phyloP scores from a whole-genome alignment of 2,329 filamentous ascomycete genomes.

The Conoideocrella luteorostrata region DNA sequence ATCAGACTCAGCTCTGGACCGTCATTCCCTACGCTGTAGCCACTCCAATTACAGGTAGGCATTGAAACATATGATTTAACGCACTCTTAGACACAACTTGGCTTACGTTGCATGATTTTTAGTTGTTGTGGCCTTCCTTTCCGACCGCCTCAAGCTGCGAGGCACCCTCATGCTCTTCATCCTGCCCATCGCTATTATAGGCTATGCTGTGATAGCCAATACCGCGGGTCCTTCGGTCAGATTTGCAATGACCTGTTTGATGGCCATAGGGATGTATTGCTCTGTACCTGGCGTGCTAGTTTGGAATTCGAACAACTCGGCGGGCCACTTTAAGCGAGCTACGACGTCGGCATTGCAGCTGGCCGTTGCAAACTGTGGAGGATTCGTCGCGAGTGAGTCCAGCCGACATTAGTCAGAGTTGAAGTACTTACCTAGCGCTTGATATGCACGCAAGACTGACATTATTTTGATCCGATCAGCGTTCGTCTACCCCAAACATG shows the following conservation, averaged over 20 bases:
- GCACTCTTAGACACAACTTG: too few species aligned
- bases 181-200: conserved; percentile 57
- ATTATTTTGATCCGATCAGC: conserved; percentile 21
- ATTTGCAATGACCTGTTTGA: conserved; percentile 62
- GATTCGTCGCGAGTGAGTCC: conserved; percentile 54
- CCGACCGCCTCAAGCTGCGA: conserved; percentile 53
- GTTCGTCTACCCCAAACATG: conserved; percentile 52
- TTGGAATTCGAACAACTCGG: conserved; percentile 63
- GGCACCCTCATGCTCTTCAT: conserved; percentile 58
- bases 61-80: too few species aligned
- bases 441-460: too few species aligned
- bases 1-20: conserved; percentile 55
- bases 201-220: conserved; percentile 58
- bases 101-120: too few species aligned
- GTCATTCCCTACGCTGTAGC: conserved; percentile 59
- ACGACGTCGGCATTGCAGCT: conserved; percentile 61
- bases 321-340: conserved; percentile 63
- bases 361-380: conserved; percentile 60
- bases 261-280: conserved; percentile 59
- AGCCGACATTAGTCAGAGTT: too few species aligned
- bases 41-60: conserved; percentile 46
- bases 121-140: conserved; percentile 50
- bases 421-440: too few species aligned
- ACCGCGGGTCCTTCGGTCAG: conserved; percentile 43
- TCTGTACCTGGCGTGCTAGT: conserved; percentile 57